These are phyloP conservation scores for Nothophoma quercina DNA, from an alignment of 2,329 filamentous ascomycete genomes.

Conservation along the genomic window DNA sequence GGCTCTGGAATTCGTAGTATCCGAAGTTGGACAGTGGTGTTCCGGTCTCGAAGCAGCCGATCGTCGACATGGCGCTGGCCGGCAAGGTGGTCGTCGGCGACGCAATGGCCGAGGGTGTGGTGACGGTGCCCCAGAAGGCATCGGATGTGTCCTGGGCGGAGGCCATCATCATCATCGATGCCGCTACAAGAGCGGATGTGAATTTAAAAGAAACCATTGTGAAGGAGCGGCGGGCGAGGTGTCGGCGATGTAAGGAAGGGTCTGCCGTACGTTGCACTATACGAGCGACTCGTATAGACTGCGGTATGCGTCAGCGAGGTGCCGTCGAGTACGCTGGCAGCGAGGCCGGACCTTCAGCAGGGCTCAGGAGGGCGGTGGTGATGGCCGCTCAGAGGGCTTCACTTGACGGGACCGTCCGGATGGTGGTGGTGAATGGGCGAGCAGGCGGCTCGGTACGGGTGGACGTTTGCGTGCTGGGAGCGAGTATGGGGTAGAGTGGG, in stretches of 20 bases:
- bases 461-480: constrained; percentile 3
- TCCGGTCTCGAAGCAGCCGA: constrained; percentile 62
- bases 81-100: constrained; percentile 42
- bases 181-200: constrained; percentile 42
- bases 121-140: constrained; percentile 25
- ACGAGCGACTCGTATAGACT: constrained; percentile 24
- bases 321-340: constrained; percentile 1
- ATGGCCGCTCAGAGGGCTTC: constrained; percentile 10
- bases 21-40: constrained; percentile 59
- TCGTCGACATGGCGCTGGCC: constrained; percentile 38
- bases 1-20: constrained; percentile 60
- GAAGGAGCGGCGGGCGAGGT: constrained; percentile 11
- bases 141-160: constrained; percentile 32
- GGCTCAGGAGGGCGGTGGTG: constrained; percentile 20
- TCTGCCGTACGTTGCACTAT: constrained; percentile 24
- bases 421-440: constrained; percentile 15
- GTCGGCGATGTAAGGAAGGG: constrained; percentile 8
- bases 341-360: constrained; percentile 37
- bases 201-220: constrained; percentile 46
- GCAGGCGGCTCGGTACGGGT: constrained; percentile 14
- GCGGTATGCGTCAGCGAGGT: constrained; percentile 28
- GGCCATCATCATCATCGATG: constrained; percentile 38
- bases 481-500: constrained; percentile 15
- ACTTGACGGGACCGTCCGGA: constrained; percentile 10
- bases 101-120: constrained; percentile 32